Percentiles rank a stretch among this genome's conserved stretches.
Conservation (phyloP, 257 asterid species). For the Jacaranda copaia region DNA sequence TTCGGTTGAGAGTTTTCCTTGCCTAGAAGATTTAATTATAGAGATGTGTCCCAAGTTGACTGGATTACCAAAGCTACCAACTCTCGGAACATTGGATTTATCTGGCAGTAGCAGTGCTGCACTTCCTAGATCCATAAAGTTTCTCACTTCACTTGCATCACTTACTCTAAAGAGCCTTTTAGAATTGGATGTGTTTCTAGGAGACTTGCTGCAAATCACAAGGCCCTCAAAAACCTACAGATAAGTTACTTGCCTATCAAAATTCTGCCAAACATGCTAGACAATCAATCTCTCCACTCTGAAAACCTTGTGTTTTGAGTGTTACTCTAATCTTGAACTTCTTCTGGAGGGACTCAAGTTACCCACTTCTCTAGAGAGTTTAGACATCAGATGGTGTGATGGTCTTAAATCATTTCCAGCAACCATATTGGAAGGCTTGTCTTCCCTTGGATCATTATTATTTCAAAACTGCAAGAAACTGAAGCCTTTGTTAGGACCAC, state of each 20-base stretch:
- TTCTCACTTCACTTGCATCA: conserved; percentile 29
- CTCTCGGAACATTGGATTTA: not conserved
- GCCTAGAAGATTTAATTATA: not conserved
- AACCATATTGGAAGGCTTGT: not conserved
- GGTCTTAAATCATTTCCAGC: conserved; percentile 32
- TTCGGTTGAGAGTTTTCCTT: conserved; percentile 26
- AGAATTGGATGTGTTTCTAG: conserved; percentile 19
- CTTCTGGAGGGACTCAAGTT: not conserved
- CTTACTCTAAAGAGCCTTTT: not conserved
- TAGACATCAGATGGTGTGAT: not conserved
- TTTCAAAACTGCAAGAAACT: not conserved
- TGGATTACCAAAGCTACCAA: not conserved
- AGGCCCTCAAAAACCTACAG: not conserved
- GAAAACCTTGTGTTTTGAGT: not conserved
- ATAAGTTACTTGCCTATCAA: not conserved
- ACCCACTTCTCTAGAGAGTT: conserved; percentile 19
- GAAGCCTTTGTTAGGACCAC: conserved; percentile 24
- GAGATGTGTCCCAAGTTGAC: not conserved
- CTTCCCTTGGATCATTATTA: conserved; percentile 1
- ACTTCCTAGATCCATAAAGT: not conserved
- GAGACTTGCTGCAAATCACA: conserved; percentile 23
- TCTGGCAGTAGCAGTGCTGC: not conserved
- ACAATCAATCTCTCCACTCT: conserved; percentile 9
- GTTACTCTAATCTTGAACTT: conserved; percentile 14
- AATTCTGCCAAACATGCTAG: conserved; percentile 24